These are phyloP conservation scores for Apiospora malaysiana DNA, from an alignment of 2,329 filamentous ascomycete genomes.

Conservation along the genomic window DNA sequence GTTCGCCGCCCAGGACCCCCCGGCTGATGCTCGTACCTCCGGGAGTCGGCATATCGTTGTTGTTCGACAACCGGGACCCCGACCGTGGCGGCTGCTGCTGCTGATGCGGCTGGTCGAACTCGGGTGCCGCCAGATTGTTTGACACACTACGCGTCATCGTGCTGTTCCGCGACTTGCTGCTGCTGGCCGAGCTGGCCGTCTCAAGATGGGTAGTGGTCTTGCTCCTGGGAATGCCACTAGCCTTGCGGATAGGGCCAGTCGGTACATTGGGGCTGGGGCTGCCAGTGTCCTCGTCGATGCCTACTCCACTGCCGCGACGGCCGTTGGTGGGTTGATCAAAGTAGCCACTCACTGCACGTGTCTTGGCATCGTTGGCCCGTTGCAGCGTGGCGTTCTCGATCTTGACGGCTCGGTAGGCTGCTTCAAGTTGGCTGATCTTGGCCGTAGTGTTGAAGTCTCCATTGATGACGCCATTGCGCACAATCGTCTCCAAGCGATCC, in stretches of 20 bases:
- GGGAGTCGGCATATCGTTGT: neutral
- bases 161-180: slow-evolving; percentile 31
- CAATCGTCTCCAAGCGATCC: slow-evolving; percentile 82
- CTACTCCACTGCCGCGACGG: slow-evolving; percentile 45
- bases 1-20: slow-evolving; percentile 19
- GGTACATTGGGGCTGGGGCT: slow-evolving; percentile 62
- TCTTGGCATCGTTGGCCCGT: slow-evolving; percentile 64
- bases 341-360: slow-evolving; percentile 40
- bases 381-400: slow-evolving; percentile 73
- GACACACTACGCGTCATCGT: slow-evolving; percentile 37
- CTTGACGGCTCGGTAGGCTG: slow-evolving; percentile 67
- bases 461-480: slow-evolving; percentile 67
- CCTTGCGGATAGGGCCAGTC: slow-evolving; percentile 51
- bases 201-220: slow-evolving; percentile 45
- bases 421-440: slow-evolving; percentile 61
- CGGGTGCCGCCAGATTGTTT: slow-evolving; percentile 27
- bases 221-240: slow-evolving; percentile 40
- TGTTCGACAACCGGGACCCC: slow-evolving; percentile 14
- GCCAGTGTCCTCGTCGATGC: slow-evolving; percentile 44
- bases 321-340: slow-evolving; percentile 45
- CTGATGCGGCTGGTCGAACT: slow-evolving; percentile 24
- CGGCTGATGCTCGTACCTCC: neutral
- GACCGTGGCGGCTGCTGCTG: slow-evolving; percentile 24
- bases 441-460: slow-evolving; percentile 51
- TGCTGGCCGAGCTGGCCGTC: slow-evolving; percentile 33